Evolutionary conservation across 495 filamentous ascomycete species (phyloP), one percentile per base, ranked within the genome.

Genomic region (Neurospora pannonica): DNA sequence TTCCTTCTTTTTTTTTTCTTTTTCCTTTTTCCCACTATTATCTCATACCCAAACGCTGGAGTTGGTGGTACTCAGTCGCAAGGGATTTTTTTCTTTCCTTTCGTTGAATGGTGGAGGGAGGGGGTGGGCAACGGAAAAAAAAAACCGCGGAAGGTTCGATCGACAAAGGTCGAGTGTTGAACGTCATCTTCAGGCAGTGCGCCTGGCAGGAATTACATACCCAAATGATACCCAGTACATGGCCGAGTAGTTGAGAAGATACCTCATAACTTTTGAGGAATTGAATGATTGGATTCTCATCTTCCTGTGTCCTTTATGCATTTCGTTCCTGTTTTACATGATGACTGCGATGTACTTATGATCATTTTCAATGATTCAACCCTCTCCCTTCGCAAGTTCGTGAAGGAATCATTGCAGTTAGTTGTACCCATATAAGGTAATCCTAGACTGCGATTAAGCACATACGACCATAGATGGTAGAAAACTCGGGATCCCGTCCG

Each of bases 401-500:
- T 11, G 38, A 38, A 38, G 38, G 7, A 38, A 10, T 38, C 1
- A 38, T 38, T 11, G n/a, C n/a, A n/a, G n/a, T n/a, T n/a, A n/a
- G n/a, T n/a, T n/a, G n/a, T n/a, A n/a, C n/a, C n/a, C n/a, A 9
- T 48, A 21, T 11, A 48, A 48, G 9, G 9, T 5, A 21, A 1
- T 21, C 43, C 24, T 0, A 13, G 21, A 11, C 4, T 0, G 5
- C 0, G 0, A 24, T 11, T 10, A 2, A 24, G 1, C 11, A 54
- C 46, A 54, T 54, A 54, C 21, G 21, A 24, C 46, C n/a, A 54
- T 6, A 54, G 46, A 54, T 24, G 46, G 46, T 54, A 24, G 46
- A 54, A 54, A 78, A 80, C 75, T 79, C 81, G 83, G 82, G 79
- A 81, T 82, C 82, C 83, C 82, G 83, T 85, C 81, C 82, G 83